Base-by-base conservation (phyloP, 2,329 filamentous ascomycete genomes). In the Cladosporium cucumerinum region DNA sequence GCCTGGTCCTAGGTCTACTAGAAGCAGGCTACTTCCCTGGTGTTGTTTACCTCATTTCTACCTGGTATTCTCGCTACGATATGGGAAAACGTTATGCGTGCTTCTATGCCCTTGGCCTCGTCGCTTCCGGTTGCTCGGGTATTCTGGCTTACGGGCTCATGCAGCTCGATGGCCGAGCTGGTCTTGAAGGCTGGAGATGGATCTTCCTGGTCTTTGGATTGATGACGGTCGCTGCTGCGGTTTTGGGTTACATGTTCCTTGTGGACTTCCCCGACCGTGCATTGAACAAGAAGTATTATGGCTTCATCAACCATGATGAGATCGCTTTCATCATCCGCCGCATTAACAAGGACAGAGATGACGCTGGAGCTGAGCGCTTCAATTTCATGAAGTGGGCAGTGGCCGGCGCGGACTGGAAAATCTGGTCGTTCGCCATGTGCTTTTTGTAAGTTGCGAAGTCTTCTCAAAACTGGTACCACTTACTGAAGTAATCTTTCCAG, bases 41-140 rank as follows among this genome's bases (percentile, higher is more conserved):
- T n/a, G 30, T 85, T 57, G 87, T 90, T 0, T 92, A 91, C 71
- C 79, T 92, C 7, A 82, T 92, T 23, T 88, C 85, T 65, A 90
- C 87, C 39, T 92, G 72, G 72, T 74, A 64, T 28, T 28, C 60
- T 7, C 48, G 60, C 6, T 63, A 54, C 23, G 60, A 63, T 12
- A 54, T 63, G 52, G 49, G 55, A 7, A 63, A 63, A 25, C 60
- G 60, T 21, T 55, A 63, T 23, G 75, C 79, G 0, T 70, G 80
- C 21, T 85, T 84, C 75, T 84, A 83, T 68, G 73, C 82, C 36
- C 80, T 83, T 60, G 82, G 81, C 51, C 78, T 76, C 43, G 74
- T 84, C 51, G 78, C 81, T 0, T 80, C 78, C n/a, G 82, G 82
- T 0, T 77, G 82, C 58, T 76, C 80, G 6, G 81, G 82, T 63